Percentiles rank a stretch among this genome's conserved stretches.
These are phyloP conservation scores for Arachnomyces sp. DNA, from an alignment of 2,329 filamentous ascomycete genomes.

Conservation along the genomic window DNA sequence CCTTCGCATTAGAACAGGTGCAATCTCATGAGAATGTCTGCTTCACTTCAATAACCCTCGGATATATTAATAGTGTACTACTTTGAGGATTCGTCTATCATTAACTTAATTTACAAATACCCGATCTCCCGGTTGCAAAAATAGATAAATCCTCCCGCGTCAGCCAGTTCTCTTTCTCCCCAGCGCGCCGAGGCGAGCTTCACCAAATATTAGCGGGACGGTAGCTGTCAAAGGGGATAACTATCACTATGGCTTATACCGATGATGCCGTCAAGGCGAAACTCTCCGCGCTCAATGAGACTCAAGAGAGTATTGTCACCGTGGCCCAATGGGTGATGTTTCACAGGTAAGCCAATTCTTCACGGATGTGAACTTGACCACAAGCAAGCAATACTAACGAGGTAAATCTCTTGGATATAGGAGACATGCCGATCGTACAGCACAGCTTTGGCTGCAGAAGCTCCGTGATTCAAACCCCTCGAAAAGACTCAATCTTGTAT, in stretches of 20 bases:
- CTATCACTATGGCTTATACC: slow-evolving; percentile 73
- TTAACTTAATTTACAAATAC: neutral
- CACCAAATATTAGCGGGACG: neutral
- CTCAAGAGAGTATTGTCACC: slow-evolving; percentile 91
- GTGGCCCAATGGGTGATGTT: slow-evolving; percentile 99
- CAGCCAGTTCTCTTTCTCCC: slow-evolving; percentile 5
- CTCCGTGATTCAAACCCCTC: slow-evolving; percentile 78
- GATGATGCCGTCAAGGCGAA: slow-evolving; percentile 94
- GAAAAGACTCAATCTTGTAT: slow-evolving; percentile 83
- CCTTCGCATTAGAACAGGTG: too few species aligned
- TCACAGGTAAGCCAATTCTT: slow-evolving; percentile 59
- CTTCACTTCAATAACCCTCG: too few species aligned
- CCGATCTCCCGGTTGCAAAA: neutral
- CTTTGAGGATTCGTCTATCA: neutral
- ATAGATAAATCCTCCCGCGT: slow-evolving; percentile 16
- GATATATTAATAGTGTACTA: too few species aligned
- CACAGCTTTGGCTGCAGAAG: slow-evolving; percentile 82
- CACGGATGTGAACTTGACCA: slow-evolving; percentile 10
- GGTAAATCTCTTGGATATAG: slow-evolving; percentile 38
- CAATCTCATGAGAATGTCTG: too few species aligned
- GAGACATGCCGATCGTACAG: slow-evolving; percentile 84
- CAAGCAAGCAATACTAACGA: too few species aligned
- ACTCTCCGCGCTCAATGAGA: slow-evolving; percentile 90
- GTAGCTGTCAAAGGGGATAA: neutral
- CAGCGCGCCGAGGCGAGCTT: slow-evolving; percentile 4